A percentile compares a stretch with the other conserved stretches of the same genome.
Conservation (phyloP, 2,329 filamentous ascomycete genomes). For the Dothistroma pini region DNA sequence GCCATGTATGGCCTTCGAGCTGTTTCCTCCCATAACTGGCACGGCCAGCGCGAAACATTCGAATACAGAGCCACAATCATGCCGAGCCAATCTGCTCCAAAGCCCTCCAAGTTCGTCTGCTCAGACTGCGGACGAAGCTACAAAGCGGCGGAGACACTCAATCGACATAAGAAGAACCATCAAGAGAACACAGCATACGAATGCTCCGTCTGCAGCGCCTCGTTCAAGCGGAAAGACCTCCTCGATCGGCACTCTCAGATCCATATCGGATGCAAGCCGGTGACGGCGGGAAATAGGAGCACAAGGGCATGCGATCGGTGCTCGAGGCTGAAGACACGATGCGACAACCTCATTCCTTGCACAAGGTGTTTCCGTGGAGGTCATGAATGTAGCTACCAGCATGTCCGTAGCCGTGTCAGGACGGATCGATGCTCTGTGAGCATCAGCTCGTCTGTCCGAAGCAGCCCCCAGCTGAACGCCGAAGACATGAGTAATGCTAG, state of each 20-base stretch:
- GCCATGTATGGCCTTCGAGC: not conserved
- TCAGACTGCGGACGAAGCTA: constrained; percentile 19
- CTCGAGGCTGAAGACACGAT: constrained; percentile 21
- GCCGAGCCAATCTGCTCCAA: constrained; percentile 3
- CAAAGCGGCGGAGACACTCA: constrained; percentile 23
- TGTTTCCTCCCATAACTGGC: not conserved
- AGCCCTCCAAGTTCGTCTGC: constrained; percentile 17
- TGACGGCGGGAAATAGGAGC: constrained; percentile 10
- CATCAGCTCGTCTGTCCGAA: constrained; percentile 9
- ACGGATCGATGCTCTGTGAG: constrained; percentile 12
- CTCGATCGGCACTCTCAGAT: constrained; percentile 23
- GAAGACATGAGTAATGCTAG: not conserved
- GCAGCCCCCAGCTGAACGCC: constrained; percentile 8
- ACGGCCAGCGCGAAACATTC: not conserved
- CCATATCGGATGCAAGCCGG: constrained; percentile 13
- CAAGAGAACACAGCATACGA: constrained; percentile 16
- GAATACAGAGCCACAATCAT: not conserved
- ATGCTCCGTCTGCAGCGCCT: constrained; percentile 18
- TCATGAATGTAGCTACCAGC: constrained; percentile 16
- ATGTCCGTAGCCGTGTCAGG: constrained; percentile 15
- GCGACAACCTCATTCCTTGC: constrained; percentile 20
- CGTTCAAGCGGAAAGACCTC: constrained; percentile 24
- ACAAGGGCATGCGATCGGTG: constrained; percentile 23
- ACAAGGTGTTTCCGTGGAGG: constrained; percentile 16
- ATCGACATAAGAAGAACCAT: constrained; percentile 23